Evolutionary conservation across 2,329 filamentous ascomycete species (phyloP), one percentile per base, ranked within the genome.

Genomic region (Scedosporium dehoogii): DNA sequence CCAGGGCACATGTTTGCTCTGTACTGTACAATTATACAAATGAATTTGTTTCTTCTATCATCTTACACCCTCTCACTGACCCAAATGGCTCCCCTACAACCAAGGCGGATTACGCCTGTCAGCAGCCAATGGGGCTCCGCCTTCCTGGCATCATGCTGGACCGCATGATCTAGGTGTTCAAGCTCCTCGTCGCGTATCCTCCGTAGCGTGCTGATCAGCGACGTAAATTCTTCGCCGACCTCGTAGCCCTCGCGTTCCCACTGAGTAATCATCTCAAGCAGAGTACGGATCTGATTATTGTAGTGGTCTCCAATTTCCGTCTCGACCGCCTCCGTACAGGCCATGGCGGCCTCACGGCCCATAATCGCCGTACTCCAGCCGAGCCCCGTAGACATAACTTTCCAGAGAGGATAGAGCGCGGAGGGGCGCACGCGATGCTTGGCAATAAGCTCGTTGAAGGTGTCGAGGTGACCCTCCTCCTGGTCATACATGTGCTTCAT

Each of bases 401-500:
- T 85, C 94, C 94, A 99, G 2, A 97, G 66, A 0, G 94, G 94
- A 70, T 96, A 96, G 78, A 99, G 88, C 12, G 89, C 90, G 0
- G 94, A 97, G 0, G 94, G 94, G 0, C 94, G 90, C 60, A 99
- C 86, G 63, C 92, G 91, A 74, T 97, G 94, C 70, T 87, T 89
- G 18, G 89, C 86, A 4, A 97, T 79, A 27, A 97, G 82, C 3
- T 79, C 70, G 74, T 96, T 96, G 82, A 97, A 99, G 42, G 87
- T 94, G 3, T 78, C 75, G 68, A 97, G 86, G 75, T 99, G 94
- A 7, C 86, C 88, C 12, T 85, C 91, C 79, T 99, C 94, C 74
- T 99, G 94, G 70, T 94, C 91, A 79, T 96, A 92, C 94, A 99
- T 99, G 81, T 97, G 94, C 69, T 87, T 85, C 91, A 99, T 96